Evolutionary conservation across 257 asterid species (phyloP).

Genomic region (Solanum lycopersicoides): DNA sequence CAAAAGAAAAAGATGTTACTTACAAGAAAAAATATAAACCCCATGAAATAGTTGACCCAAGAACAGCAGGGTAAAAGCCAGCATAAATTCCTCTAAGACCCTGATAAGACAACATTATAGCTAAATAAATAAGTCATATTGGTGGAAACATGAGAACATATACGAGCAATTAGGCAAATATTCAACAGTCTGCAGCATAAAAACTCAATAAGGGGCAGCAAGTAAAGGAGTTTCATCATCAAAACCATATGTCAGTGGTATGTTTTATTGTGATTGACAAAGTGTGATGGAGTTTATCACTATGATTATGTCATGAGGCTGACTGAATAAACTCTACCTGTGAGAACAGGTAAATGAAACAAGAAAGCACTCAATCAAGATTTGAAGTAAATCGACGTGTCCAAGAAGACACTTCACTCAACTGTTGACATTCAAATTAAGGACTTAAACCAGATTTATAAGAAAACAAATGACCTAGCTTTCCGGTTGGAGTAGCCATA

Average conservation of each 20-base stretch:
- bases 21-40: constrained; percentile 93
- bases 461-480: not conserved
- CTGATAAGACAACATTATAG: constrained; percentile 30
- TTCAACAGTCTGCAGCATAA: not conserved
- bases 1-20: constrained; percentile 12
- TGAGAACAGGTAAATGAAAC: not conserved
- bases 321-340: not conserved
- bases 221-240: not conserved
- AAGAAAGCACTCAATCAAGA: not conserved
- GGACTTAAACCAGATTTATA: not conserved
- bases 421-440: not conserved
- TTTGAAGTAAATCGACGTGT: not conserved
- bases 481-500: not conserved
- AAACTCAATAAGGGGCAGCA: not conserved
- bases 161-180: not conserved
- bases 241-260: not conserved
- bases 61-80: constrained; percentile 95
- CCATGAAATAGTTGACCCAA: constrained; percentile 97
- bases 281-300: not conserved
- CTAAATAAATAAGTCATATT: not conserved
- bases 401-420: not conserved
- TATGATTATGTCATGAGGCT: not conserved
- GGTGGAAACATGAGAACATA: not conserved
- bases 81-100: constrained; percentile 89
- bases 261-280: not conserved